These are phyloP conservation scores for Heterobasidion parviporum DNA, from an alignment of 1,284 basidiomycete genomes.

Conservation along the genomic window DNA sequence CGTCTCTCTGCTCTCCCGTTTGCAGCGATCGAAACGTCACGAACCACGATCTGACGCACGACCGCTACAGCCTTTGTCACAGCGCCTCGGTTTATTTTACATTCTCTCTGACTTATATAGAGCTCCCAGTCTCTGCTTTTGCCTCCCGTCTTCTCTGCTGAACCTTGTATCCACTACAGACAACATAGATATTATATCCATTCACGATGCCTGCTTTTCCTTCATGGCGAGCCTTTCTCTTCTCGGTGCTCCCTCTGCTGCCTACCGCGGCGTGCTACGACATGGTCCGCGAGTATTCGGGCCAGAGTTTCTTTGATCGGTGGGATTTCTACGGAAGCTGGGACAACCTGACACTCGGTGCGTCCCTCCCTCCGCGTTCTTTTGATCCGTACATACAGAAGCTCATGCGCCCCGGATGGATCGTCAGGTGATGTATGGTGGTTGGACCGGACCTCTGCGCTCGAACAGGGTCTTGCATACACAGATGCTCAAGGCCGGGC, in stretches of 20 bases:
- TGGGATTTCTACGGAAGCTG: conserved; percentile 53
- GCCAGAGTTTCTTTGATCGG: conserved; percentile 45
- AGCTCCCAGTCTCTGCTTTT: too few relatives aligned
- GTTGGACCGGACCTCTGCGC: conserved; percentile 35
- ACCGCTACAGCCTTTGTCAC: too few relatives aligned
- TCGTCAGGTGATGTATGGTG: conserved; percentile 43
- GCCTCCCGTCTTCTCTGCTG: too few relatives aligned
- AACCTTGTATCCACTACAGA: too few relatives aligned
- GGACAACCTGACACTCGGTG: conserved; percentile 58
- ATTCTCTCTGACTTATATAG: too few relatives aligned
- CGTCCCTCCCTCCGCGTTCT: conserved; percentile 14
- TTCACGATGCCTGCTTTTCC: too few relatives aligned
- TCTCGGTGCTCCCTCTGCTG: conserved; percentile 1
- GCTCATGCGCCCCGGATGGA: neutral
- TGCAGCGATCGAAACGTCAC: too few relatives aligned
- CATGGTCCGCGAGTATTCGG: conserved; percentile 41
- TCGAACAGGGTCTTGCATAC: conserved; percentile 38
- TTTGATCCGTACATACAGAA: conserved; percentile 10
- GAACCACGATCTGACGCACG: too few relatives aligned
- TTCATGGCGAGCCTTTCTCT: neutral
- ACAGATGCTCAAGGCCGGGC: conserved; percentile 42
- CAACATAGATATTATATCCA: too few relatives aligned
- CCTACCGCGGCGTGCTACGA: conserved; percentile 20
- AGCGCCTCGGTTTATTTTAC: too few relatives aligned
- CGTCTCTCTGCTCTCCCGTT: too few relatives aligned